Conservation (phyloP, 192 early-diverging fungal genomes). For the Backusella sp. region DNA sequence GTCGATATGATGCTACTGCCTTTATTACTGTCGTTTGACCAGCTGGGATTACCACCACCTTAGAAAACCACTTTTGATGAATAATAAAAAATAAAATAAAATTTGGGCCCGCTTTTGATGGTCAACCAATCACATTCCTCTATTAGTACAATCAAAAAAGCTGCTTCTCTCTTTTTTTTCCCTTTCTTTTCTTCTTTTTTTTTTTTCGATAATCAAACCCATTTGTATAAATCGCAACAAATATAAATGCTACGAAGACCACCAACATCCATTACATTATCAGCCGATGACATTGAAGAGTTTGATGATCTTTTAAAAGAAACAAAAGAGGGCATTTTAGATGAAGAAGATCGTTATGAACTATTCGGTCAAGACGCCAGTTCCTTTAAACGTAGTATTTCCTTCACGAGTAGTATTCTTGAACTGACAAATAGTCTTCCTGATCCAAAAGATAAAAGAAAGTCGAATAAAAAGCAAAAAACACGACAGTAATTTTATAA, state of each 20-base stretch:
- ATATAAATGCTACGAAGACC: not conserved
- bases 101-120: not conserved
- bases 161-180: no score
- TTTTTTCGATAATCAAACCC: not conserved
- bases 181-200: not conserved
- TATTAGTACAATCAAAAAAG: not conserved
- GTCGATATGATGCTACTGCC: conserved; percentile 60
- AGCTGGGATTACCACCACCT: conserved; percentile 3
- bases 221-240: not conserved
- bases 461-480: not conserved
- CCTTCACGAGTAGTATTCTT: not conserved
- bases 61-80: not conserved
- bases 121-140: not conserved
- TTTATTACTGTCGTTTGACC: conserved; percentile 60
- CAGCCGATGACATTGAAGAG: not conserved
- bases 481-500: not conserved
- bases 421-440: not conserved
- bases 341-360: not conserved
- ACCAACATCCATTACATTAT: not conserved
- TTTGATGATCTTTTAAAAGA: conserved; percentile 5
- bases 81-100: not conserved
- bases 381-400: not conserved
- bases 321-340: not conserved
- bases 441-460: not conserved
- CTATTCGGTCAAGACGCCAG: not conserved